Conservation (phyloP, 2,329 filamentous ascomycete species). For the Zymoseptoria crescenta region DNA sequence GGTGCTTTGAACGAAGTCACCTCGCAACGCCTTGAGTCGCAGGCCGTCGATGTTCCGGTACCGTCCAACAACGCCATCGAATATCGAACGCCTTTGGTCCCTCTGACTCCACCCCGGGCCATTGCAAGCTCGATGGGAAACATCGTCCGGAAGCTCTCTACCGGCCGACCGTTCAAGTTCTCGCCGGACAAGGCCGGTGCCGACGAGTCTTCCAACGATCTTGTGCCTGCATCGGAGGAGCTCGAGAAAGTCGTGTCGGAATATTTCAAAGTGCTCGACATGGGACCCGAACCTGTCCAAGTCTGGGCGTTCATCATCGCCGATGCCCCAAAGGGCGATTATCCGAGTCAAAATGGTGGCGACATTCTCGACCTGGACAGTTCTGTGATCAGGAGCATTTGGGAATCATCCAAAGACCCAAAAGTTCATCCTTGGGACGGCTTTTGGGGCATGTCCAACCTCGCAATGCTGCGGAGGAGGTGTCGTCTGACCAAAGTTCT, state of each 20-base stretch:
- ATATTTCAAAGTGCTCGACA: conserved; percentile 43
- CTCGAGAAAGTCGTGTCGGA: conserved; percentile 57
- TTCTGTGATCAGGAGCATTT: neutral
- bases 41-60: conserved; percentile 11
- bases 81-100: conserved; percentile 29
- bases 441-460: conserved; percentile 4
- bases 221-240: conserved; percentile 59
- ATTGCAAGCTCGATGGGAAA: conserved; percentile 67
- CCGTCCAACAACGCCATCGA: neutral
- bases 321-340: conserved; percentile 5
- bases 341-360: neutral
- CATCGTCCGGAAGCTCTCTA: conserved; percentile 53
- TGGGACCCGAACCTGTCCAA: conserved; percentile 44
- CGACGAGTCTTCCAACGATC: neutral
- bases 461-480: conserved; percentile 16
- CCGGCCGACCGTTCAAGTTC: neutral
- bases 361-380: neutral
- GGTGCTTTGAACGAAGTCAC: conserved; percentile 4
- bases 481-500: conserved; percentile 47
- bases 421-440: neutral
- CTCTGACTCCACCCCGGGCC: conserved; percentile 55
- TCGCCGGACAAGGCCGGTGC: neutral
- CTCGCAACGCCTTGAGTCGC: conserved; percentile 16
- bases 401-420: neutral
- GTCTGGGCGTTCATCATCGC: conserved; percentile 69